Percentiles rank a stretch among this genome's conserved stretches.
Evolutionary conservation across 2,329 filamentous ascomycete species (phyloP).

Genomic region (Diaporthe helianthi): DNA sequence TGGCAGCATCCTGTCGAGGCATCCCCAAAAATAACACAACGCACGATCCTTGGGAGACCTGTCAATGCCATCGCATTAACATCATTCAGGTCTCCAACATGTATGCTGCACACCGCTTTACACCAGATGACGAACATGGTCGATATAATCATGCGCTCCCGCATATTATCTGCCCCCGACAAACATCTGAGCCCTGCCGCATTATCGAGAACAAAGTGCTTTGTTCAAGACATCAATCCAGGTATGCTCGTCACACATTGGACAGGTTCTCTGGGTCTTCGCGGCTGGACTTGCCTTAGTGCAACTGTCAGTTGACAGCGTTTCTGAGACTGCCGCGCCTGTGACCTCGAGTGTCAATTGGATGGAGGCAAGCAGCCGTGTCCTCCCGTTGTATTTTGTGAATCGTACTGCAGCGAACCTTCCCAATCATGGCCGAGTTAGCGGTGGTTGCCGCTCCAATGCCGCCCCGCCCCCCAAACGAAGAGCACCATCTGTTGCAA

Average conservation of each 20-base stretch:
- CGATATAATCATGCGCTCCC: neutral
- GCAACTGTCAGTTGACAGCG: conserved; percentile 5
- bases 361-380: conserved; percentile 25
- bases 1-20: neutral
- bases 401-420: conserved; percentile 13
- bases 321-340: conserved; percentile 12
- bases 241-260: neutral
- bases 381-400: conserved; percentile 25
- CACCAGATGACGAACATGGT: conserved; percentile 21
- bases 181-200: neutral
- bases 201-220: conserved; percentile 8
- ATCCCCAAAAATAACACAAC: conserved; percentile 8
- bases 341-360: neutral
- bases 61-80: conserved; percentile 23
- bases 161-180: neutral
- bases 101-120: neutral
- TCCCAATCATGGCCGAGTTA: conserved; percentile 21
- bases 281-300: conserved; percentile 17
- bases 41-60: conserved; percentile 19
- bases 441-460: conserved; percentile 10
- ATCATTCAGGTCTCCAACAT: neutral
- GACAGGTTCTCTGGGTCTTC: neutral
- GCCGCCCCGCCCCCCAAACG: neutral
- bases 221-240: neutral
- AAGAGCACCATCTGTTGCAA: neutral